phyloP scores from a whole-genome alignment of 192 early-diverging fungal genomes.

The Coemansia sp. region DNA sequence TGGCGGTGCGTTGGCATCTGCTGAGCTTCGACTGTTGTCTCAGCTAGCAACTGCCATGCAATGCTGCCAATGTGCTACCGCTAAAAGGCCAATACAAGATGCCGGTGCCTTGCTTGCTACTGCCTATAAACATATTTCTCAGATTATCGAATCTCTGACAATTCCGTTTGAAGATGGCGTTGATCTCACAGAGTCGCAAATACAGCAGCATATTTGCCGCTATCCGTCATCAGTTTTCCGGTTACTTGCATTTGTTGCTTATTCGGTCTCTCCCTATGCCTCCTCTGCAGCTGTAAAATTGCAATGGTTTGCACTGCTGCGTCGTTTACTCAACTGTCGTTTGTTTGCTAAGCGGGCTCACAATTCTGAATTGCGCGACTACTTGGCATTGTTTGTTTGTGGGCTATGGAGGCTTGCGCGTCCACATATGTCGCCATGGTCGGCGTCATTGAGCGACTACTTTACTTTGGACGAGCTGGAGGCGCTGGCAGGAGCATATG shows the following conservation, averaged over 20 bases:
- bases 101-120: not conserved
- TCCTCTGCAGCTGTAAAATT: not conserved
- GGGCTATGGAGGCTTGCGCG: constrained; percentile 37
- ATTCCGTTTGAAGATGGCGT: constrained; percentile 20
- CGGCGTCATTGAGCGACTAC: constrained; percentile 37
- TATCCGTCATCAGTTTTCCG: constrained; percentile 20
- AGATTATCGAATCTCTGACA: constrained; percentile 8
- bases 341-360: constrained; percentile 26
- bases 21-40: not conserved
- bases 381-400: constrained; percentile 11
- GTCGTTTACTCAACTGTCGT: constrained; percentile 32
- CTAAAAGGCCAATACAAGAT: not conserved
- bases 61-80: constrained; percentile 10
- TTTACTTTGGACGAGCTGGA: constrained; percentile 48
- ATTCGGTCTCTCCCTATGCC: not conserved
- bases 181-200: constrained; percentile 3
- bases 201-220: not conserved
- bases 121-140: constrained; percentile 4
- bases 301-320: constrained; percentile 29
- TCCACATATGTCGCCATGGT: constrained; percentile 47
- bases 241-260: constrained; percentile 17
- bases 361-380: constrained; percentile 5
- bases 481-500: constrained; percentile 34
- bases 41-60: constrained; percentile 13
- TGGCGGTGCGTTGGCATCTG: not conserved